A percentile compares a stretch with the other conserved stretches of the same genome.
phyloP scores from a whole-genome alignment of 257 asterid species.

The Scutellaria baicalensis region DNA sequence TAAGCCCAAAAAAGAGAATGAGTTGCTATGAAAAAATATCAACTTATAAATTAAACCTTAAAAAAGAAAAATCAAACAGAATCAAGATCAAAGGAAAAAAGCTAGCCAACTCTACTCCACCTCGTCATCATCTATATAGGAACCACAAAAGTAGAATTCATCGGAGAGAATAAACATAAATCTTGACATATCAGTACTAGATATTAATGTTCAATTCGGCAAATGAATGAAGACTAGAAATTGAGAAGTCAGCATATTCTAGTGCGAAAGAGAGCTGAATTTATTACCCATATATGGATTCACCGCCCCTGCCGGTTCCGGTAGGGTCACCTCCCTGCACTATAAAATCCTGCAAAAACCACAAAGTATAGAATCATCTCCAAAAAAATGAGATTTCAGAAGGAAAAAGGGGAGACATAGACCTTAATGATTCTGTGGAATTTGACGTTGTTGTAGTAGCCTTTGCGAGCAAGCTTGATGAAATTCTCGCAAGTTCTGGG shows the following conservation, averaged over 20 bases:
- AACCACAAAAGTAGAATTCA: neutral
- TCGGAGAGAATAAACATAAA: neutral
- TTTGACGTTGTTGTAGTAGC: slow-evolving; percentile 79
- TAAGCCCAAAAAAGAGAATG: neutral
- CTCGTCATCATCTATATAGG: neutral
- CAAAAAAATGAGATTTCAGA: neutral
- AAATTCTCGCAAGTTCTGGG: slow-evolving; percentile 93
- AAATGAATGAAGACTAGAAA: neutral
- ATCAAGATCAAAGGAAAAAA: neutral
- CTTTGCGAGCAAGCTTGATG: slow-evolving; percentile 85
- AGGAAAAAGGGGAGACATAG: neutral
- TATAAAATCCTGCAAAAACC: slow-evolving; percentile 55
- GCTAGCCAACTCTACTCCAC: neutral
- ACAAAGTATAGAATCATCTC: neutral
- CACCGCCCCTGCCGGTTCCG: slow-evolving; percentile 96
- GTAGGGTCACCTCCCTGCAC: slow-evolving; percentile 99
- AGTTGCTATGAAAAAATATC: neutral
- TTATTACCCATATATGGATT: slow-evolving; percentile 79
- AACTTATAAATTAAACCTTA: neutral
- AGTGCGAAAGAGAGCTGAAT: neutral
- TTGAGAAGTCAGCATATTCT: neutral
- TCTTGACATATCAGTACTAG: neutral
- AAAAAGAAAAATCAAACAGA: neutral
- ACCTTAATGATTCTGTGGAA: slow-evolving; percentile 96
- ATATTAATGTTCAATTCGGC: neutral